A percentile compares a stretch with the other conserved stretches of the same genome.
These are phyloP conservation scores for Massarina eburnea DNA, from an alignment of 2,329 filamentous ascomycete species.

Conservation along the genomic window DNA sequence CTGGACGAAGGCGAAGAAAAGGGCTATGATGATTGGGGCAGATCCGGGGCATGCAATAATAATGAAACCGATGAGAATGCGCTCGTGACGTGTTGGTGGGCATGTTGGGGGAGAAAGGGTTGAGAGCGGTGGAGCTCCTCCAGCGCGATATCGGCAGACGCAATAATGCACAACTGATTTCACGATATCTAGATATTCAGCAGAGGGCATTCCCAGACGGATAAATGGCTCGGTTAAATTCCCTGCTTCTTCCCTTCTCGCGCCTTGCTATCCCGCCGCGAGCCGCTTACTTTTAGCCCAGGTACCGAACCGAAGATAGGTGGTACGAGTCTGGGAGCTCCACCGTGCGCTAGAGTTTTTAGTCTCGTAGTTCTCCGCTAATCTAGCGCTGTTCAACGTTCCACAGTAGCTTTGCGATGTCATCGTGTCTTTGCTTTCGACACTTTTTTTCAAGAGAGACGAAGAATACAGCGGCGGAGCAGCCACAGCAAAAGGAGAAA, in stretches of 20 bases:
- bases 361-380: slow-evolving; percentile 17
- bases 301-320: too few species aligned
- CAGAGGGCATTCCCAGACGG: too few species aligned
- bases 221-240: slow-evolving; percentile 39
- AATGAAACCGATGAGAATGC: slow-evolving; percentile 49
- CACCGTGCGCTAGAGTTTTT: slow-evolving; percentile 22
- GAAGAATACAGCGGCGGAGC: slow-evolving; percentile 10
- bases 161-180: slow-evolving; percentile 10
- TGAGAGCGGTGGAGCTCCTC: slow-evolving; percentile 6
- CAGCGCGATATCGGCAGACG: slow-evolving; percentile 29
- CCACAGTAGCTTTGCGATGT: slow-evolving; percentile 13
- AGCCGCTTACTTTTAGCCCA: too few species aligned
- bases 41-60: slow-evolving; percentile 43
- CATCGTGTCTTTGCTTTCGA: slow-evolving; percentile 20
- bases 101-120: slow-evolving; percentile 54
- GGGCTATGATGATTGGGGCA: slow-evolving; percentile 74
- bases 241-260: slow-evolving; percentile 20
- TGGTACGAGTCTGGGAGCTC: slow-evolving; percentile 27
- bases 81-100: slow-evolving; percentile 70
- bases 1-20: slow-evolving; percentile 64
- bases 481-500: slow-evolving; percentile 9
- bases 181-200: too few species aligned
- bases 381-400: slow-evolving; percentile 5
- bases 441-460: slow-evolving; percentile 15
- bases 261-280: slow-evolving; percentile 17